Evolutionary conservation across 2,329 filamentous ascomycete genomes (phyloP), one percentile per base, ranked within the genome.

Genomic region (Myriosclerotinia duriaeana): DNA sequence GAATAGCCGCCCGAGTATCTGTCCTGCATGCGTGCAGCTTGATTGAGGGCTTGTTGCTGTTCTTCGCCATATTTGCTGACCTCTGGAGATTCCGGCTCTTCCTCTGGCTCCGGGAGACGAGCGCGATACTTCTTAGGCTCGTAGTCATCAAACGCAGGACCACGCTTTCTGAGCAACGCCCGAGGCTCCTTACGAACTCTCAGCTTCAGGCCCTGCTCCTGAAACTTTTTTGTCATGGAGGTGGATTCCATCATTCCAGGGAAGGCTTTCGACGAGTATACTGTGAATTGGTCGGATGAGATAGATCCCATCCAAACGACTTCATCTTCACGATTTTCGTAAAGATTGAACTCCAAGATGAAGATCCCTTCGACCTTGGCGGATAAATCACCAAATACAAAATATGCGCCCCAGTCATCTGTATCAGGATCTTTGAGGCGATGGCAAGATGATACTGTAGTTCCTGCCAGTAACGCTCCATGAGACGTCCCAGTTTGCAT

Each of bases 321-420:
- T 15, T 70, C 66, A 9, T 68, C 60, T 52, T 78, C 75, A 68
- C 78, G 82, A 79, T 91, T 86, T 76, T 93, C 90, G 77, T 89
- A 93, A 17, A 96, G 82, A 59, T 86, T 89, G 76, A 97, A 96
- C 65, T 87, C 85, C 50, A 97, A 82, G 46, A 88, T 83, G 75
- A 88, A 94, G 26, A 81, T 82, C 40, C 93, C 93, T 72, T 90
- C 86, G 34, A 87, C 81, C 75, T 89, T 89, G 68, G 94, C 87
- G 0, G 91, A 95, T 30, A 97, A 81, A 77, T 97, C 92, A 6
- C 90, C 90, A 77, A 96, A 96, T n/a, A 96, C 89, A 74, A 96
- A 96, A 79, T 93, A 96, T 0, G 89, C 92, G 14, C 90, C 90
- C 77, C 95, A 91, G 80, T 81, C 82, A 74, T 93, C 93, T 73